Conservation (phyloP, 805 yeast genomes). For the Schwanniomyces occidentalis region DNA sequence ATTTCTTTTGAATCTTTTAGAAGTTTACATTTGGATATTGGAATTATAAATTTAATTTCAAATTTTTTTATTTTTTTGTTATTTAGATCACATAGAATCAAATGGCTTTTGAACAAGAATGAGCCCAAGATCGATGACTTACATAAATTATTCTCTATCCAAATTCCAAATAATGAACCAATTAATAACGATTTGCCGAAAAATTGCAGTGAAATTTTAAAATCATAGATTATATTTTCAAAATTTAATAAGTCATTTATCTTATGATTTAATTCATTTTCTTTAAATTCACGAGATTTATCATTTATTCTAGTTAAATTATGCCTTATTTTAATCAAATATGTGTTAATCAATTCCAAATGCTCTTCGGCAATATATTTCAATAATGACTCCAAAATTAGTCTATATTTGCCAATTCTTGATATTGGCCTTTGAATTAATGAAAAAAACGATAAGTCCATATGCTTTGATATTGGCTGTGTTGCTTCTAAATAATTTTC, state of each 20-base stretch:
- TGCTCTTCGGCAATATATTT: conserved; percentile 21
- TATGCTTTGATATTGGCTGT: conserved; percentile 31
- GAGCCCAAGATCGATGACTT: conserved; percentile 26
- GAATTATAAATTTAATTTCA: conserved; percentile 48
- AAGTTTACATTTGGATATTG: conserved; percentile 38
- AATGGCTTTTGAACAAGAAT: conserved; percentile 52
- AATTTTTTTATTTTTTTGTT: conserved; percentile 17
- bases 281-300: conserved; percentile 16
- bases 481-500: conserved; percentile 41
- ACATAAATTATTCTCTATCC: conserved; percentile 29
- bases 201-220: conserved; percentile 33
- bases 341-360: conserved; percentile 12
- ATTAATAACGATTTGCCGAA: conserved; percentile 46
- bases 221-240: conserved; percentile 6
- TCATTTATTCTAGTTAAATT: conserved; percentile 29
- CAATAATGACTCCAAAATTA: conserved; percentile 46
- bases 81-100: conserved; percentile 33
- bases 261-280: conserved; percentile 20
- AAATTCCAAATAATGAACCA: conserved; percentile 44
- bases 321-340: conserved; percentile 14
- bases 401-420: conserved; percentile 49
- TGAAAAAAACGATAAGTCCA: conserved; percentile 56
- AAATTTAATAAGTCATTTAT: conserved; percentile 15
- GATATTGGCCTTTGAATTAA: conserved; percentile 55
- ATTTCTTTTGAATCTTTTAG: conserved; percentile 20